Base-by-base conservation (phyloP, 2,329 filamentous ascomycete genomes). In the Penicillium sp. region DNA sequence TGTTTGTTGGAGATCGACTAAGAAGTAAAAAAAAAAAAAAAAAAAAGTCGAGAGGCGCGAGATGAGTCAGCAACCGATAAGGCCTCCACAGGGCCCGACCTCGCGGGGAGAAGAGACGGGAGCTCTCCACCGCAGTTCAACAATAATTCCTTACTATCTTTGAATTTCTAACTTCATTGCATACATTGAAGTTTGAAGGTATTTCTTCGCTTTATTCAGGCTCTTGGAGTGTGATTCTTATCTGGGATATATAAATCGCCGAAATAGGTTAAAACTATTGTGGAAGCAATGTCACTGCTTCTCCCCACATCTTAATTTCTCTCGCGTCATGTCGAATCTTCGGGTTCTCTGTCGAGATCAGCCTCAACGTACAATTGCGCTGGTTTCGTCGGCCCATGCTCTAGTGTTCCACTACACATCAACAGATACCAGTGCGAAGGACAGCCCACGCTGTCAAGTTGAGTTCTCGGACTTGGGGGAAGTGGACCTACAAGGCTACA, bases 301-400 rank as follows among this genome's bases (percentile, higher is more conserved):
- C 36, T 53, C 42, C 19, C 26, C 19, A 30, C 40, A 14, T 6
- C 25, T 30, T 55, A 25, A 52, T 53, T 33, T 48, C 40, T 26
- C 35, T 38, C 28, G 36, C 46, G 49, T 59, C 57, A 82, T 82
- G 78, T 84, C 87, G 54, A 69, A 64, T 55, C 88, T 91, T 76
- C 88, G 88, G 67, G 85, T 96, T 58, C 84, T 94, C 67, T 86
- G 96, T 73, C 89, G 89, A 77, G 91, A 97, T 70, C 85, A 90
- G 69, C 91, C 91, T 63, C 86, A 91, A 71, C 89, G 93, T 62
- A 89, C 91, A 62, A 91, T 97, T 72, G 91, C 91, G 61, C 87
- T 97, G 62, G 88, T 88, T 36, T 92, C 91, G 30, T 78, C 86
- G 38, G 84, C 87, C 19, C 88, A 96, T 74, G 88, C 88, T 68